Evolutionary conservation across 352 stramenopile species (phyloP).

Genomic region (Labyrinthula sp.): DNA sequence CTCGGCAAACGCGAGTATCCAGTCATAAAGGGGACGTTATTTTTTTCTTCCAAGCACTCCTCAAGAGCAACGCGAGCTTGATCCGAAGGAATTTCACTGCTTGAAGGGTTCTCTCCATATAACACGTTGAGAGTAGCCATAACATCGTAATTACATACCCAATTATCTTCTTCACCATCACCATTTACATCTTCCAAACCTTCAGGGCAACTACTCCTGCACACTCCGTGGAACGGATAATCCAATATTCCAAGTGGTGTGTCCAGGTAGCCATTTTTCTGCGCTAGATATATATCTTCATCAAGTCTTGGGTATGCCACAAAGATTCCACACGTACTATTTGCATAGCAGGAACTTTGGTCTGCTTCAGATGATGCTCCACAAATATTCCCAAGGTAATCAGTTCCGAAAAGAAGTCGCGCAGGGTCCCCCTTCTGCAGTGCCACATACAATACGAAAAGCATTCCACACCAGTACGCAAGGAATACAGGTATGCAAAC

Average conservation of each 20-base stretch:
- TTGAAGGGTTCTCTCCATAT: not conserved
- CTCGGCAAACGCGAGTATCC: conserved; percentile 4
- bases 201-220: conserved; percentile 41
- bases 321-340: conserved; percentile 30
- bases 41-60: conserved; percentile 7
- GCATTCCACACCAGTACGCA: conserved; percentile 51
- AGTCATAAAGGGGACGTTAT: conserved; percentile 1
- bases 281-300: conserved; percentile 44
- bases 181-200: conserved; percentile 2
- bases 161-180: conserved; percentile 30
- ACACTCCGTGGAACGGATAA: conserved; percentile 49
- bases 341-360: conserved; percentile 27
- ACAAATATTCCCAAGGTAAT: conserved; percentile 51
- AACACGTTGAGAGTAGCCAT: conserved; percentile 37
- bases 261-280: conserved; percentile 39
- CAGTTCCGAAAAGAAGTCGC: conserved; percentile 45
- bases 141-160: conserved; percentile 52
- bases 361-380: no score
- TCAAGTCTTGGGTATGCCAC: conserved; percentile 53
- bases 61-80: conserved; percentile 1
- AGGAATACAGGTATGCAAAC: conserved; percentile 46
- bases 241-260: conserved; percentile 32
- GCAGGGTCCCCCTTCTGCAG: conserved; percentile 46
- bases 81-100: conserved; percentile 2
- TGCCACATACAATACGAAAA: conserved; percentile 41